Evolutionary conservation across 148 eudicot genomes (phyloP), one percentile per base, ranked within the genome.

Genomic region (Cornus controversa): DNA sequence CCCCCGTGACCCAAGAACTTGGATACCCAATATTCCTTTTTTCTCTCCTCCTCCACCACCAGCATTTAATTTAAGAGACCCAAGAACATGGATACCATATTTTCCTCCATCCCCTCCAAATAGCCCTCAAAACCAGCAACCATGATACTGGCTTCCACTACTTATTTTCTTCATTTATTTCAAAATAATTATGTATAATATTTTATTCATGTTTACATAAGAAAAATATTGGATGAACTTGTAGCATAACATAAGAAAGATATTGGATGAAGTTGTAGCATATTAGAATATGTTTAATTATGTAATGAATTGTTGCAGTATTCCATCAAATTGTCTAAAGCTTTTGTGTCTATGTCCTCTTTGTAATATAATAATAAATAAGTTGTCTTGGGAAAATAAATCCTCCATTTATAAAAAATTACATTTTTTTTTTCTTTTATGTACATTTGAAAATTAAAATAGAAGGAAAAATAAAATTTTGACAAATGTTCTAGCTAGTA

Each of bases 41-140:
- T 40, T 75, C 15, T n/a, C 77, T 68, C 79, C 80, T 11, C 77
- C 57, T 50, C 24, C 64, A 18, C 64, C 64, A 18, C 64, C 85
- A 47, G 63, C 79, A 45, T 82, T 82, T 58, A 66, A 66, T 71
- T 69, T 69, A 47, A 77, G 74, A 64, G 84, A 81, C 20, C 79
- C 82, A 53, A 78, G 66, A 78, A 78, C 79, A 70, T 84, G 89
- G 91, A 75, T 72, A 16, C 85, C 84, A 34, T 24, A 73, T 77
- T 20, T 69, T 71, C 88, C 86, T 24, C 83, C 86, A 70, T 57
- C 66, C 7, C 70, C 77, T 74, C 78, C 81, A 75, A 50, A 64
- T 64, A 79, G 67, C 60, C 71, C 74, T 47, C 60, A 79, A 66
- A 74, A 70, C 70, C 74, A 77, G 69, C 73, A 78, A 22, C 83